Conservation (phyloP, 2,329 filamentous ascomycete genomes). For the Botrytis medusae region DNA sequence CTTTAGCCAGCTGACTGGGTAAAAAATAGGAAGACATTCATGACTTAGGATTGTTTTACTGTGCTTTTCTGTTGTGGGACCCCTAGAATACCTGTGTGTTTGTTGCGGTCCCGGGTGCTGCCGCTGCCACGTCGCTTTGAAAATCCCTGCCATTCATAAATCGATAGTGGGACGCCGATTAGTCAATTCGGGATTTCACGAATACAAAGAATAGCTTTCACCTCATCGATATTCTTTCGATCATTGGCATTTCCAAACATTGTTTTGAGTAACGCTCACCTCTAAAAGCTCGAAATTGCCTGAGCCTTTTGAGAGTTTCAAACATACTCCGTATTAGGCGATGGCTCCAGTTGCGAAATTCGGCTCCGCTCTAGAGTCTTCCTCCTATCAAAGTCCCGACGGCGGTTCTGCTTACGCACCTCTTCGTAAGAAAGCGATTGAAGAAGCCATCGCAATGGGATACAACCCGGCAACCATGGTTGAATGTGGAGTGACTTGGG, state of each 20-base stretch:
- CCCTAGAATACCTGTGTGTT: background rate
- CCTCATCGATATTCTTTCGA: background rate
- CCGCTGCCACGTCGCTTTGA: background rate
- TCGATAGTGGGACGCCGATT: background rate
- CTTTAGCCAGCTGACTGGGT: slow-evolving; percentile 11
- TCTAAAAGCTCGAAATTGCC: background rate
- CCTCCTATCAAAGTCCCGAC: slow-evolving; percentile 21
- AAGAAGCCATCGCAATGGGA: slow-evolving; percentile 20
- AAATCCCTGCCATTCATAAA: background rate
- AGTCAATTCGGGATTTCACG: background rate
- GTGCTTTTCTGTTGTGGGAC: background rate
- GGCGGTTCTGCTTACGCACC: slow-evolving; percentile 15
- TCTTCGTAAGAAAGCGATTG: slow-evolving; percentile 9
- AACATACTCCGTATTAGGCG: background rate
- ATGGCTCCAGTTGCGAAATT: slow-evolving; percentile 15
- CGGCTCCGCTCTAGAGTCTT: slow-evolving; percentile 10
- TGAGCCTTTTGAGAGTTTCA: background rate
- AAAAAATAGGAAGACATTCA: background rate
- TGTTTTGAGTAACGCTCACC: background rate
- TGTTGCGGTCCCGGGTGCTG: background rate
- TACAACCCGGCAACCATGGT: slow-evolving; percentile 23
- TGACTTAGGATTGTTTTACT: background rate
- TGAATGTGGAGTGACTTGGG: slow-evolving; percentile 18
- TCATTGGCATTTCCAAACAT: background rate
- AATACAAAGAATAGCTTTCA: background rate